A percentile compares a stretch with the other conserved stretches of the same genome.
phyloP scores from a whole-genome alignment of 1,284 basidiomycete species.

The Boletus semigastroideus region DNA sequence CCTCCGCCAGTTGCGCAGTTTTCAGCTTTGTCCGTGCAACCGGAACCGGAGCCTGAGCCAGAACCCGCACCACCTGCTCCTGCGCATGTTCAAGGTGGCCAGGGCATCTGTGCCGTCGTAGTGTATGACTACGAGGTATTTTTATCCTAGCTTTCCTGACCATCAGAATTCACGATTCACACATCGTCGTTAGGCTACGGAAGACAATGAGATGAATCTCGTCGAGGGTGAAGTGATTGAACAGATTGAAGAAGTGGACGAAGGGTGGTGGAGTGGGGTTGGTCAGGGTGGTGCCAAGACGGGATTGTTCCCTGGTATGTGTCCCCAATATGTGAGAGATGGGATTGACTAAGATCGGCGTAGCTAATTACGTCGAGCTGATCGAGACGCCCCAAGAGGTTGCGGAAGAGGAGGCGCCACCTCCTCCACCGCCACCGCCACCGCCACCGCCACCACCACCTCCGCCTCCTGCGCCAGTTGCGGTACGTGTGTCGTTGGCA shows the following conservation, averaged over 20 bases:
- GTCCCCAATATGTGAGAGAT: neutral
- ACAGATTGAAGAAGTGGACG: constrained; percentile 81
- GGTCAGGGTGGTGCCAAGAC: constrained; percentile 59
- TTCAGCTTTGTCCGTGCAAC: constrained; percentile 15
- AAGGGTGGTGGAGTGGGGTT: constrained; percentile 84
- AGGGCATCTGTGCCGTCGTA: constrained; percentile 63
- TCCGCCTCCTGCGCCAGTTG: constrained; percentile 43
- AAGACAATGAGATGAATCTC: constrained; percentile 84
- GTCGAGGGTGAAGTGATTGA: constrained; percentile 81
- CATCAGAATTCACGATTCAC: neutral
- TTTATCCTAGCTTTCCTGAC: neutral
- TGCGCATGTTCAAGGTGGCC: constrained; percentile 35
- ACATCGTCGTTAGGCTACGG: constrained; percentile 50
- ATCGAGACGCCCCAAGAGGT: constrained; percentile 40
- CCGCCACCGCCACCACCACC: constrained; percentile 39
- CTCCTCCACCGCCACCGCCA: constrained; percentile 17
- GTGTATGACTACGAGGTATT: constrained; percentile 76
- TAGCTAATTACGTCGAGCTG: constrained; percentile 82
- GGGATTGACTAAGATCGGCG: neutral
- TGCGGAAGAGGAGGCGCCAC: too few relatives aligned
- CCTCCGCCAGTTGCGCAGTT: constrained; percentile 23
- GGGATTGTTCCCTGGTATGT: constrained; percentile 76
- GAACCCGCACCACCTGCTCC: constrained; percentile 31
- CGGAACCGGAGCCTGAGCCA: constrained; percentile 8
- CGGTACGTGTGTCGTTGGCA: constrained; percentile 26